A percentile compares a stretch with the other conserved stretches of the same genome.
Evolutionary conservation across 805 yeast genomes (phyloP).

Genomic region (Pichia ethanolica): DNA sequence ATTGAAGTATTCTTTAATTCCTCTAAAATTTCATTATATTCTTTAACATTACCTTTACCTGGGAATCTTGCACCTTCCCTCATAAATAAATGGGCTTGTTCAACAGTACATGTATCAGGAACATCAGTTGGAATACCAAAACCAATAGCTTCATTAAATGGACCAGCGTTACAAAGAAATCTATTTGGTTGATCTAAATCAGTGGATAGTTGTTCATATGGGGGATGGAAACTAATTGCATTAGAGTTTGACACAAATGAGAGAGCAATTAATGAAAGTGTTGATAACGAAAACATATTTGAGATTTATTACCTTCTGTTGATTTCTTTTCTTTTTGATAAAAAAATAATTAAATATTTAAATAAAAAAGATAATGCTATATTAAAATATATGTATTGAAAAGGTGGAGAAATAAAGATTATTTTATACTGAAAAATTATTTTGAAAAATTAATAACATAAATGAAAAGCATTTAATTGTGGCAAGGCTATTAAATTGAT

Average conservation of each 20-base stretch:
- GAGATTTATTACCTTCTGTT: not conserved
- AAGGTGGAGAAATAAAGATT: no score
- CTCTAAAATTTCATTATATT: constrained; percentile 14
- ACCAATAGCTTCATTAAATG: constrained; percentile 32
- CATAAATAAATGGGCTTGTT: constrained; percentile 61
- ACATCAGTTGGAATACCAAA: constrained; percentile 42
- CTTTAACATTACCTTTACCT: constrained; percentile 28
- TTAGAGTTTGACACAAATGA: not conserved
- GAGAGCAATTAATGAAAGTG: no score
- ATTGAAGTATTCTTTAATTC: constrained; percentile 27
- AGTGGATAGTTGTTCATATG: not conserved
- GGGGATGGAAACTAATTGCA: not conserved
- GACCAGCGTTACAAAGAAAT: constrained; percentile 4
- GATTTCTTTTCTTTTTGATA: not conserved
- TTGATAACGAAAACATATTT: not conserved
- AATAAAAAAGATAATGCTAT: no score
- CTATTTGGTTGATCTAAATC: not conserved
- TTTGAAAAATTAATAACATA: no score
- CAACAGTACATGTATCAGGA: constrained; percentile 44
- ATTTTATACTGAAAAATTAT: no score
- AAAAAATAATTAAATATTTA: no score
- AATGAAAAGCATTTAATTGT: no score
- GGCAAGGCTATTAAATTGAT: no score
- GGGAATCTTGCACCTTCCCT: constrained; percentile 76
- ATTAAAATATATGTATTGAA: no score